Evolutionary conservation across 768 basidiomycete species (phyloP), one percentile per base, ranked within the genome.

Genomic region (Dentipellis sp.): DNA sequence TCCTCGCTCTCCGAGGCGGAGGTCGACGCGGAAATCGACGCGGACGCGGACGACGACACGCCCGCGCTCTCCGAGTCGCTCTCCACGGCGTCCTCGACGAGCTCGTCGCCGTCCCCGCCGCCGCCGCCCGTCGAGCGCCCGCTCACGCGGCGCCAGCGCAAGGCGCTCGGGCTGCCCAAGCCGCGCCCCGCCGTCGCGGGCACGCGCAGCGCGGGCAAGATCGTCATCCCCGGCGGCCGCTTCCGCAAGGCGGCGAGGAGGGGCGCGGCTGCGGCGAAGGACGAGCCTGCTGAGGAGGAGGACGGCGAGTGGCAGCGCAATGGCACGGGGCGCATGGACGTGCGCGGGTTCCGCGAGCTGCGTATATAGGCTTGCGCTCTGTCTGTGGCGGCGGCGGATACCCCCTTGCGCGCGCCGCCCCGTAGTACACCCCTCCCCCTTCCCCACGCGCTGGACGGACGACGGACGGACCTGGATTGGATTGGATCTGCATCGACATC

Each of bases 311-410:
- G 87, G 86, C 72, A 69, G 64, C 75, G 70, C 67, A 89, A 85
- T 68, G 86, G 86, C 59, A 78, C 80, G 35, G 87, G 86, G 52
- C 72, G 86, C 63, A 67, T 89, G 57, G 87, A 89, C 67, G 86
- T 89, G 53, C 74, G 87, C 53, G 87, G 87, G 53, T 89, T 89
- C 68, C 72, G 86, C 62, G 88, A 89, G 71, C 67, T 89, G 68
- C 86, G 79, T 78, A 89, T 89, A 59, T 82, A 57, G 53, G n/a
- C 6, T 29, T 29, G 29, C 29, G 6, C 6, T 6, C 6, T 29
- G 6, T 29, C 6, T 16, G 42, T 17, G 16, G 7, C 42, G 42
- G n/a, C 12, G 29, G 6, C 16, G 42, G n/a, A 45, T 45, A 45
- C 42, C 42, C 42, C 6, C 16, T 45, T 11, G 10, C 42, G 42